Evolutionary conservation across 805 yeast genomes (phyloP).

Genomic region (Ogataea ganodermae): DNA sequence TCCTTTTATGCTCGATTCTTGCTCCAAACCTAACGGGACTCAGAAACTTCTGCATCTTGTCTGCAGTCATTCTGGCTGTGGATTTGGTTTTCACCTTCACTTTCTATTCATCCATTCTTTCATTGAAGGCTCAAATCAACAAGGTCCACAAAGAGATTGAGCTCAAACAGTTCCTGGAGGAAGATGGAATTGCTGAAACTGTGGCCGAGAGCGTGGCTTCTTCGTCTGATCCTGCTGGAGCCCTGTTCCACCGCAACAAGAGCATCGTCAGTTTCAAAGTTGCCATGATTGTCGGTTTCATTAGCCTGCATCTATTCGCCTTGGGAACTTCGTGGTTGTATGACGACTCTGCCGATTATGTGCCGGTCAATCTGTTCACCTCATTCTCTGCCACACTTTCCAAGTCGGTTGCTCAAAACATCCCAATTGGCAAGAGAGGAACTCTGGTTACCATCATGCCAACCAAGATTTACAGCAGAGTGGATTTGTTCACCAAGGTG

Average conservation of each 20-base stretch:
- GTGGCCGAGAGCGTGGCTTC: slow-evolving; percentile 74
- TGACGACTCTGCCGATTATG: slow-evolving; percentile 41
- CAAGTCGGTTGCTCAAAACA: slow-evolving; percentile 43
- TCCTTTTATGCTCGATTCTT: slow-evolving; percentile 64
- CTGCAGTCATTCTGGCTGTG: slow-evolving; percentile 65
- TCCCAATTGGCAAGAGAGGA: slow-evolving; percentile 45
- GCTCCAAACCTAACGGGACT: slow-evolving; percentile 72
- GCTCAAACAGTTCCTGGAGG: slow-evolving; percentile 80
- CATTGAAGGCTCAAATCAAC: slow-evolving; percentile 86
- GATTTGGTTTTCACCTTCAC: slow-evolving; percentile 77
- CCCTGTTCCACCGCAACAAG: slow-evolving; percentile 40
- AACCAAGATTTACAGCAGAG: slow-evolving; percentile 58
- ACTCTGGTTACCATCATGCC: slow-evolving; percentile 60
- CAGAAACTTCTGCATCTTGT: slow-evolving; percentile 75
- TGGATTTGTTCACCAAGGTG: slow-evolving; percentile 52
- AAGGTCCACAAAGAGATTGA: slow-evolving; percentile 80
- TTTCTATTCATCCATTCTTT: slow-evolving; percentile 78
- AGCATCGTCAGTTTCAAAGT: slow-evolving; percentile 58
- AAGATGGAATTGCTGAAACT: slow-evolving; percentile 79
- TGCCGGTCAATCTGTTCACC: slow-evolving; percentile 25
- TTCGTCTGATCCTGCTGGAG: slow-evolving; percentile 29
- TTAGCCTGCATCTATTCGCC: slow-evolving; percentile 66
- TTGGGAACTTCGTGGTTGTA: slow-evolving; percentile 73
- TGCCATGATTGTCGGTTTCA: slow-evolving; percentile 57
- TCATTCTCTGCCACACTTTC: slow-evolving; percentile 38